Evolutionary conservation across 164 flowering plant species (phyloP), one percentile per base, ranked within the genome.

Genomic region (Tetrastigma voinierianum): DNA sequence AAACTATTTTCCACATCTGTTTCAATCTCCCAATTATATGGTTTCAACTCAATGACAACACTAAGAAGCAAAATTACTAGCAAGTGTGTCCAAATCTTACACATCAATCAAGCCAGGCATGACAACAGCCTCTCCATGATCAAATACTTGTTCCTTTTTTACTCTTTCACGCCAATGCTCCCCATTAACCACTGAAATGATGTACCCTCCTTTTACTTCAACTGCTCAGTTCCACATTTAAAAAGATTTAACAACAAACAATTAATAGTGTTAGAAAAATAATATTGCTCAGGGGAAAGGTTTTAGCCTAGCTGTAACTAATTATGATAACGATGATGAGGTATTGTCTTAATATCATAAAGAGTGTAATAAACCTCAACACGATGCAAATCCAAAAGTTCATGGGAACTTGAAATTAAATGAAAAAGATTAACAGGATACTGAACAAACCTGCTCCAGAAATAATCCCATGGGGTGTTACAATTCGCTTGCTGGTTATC

Each of bases 41-140:
- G 17, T n/a, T 4, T 19, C 23, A 44, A 54, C 40, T 20, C 20
- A 19, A 20, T 19, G 32, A 53, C 55, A 46, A 13, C 18, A 14
- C 1, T 24, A 17, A 5, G 52, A 59, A 40, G 51, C 21, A 15
- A 19, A 47, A 32, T 32, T 32, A 32, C 55, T 13, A 47, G 18
- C 6, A 57, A 25, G 62, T 52, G 45, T 6, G 24, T 66, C 23
- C 15, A 59, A 10, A 40, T 74, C 98, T 87, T 86, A 96, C 99
- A 93, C 96, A 70, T 96, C 99, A 69, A 96, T 78, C 74, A 96
- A 77, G 63, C 99, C 99, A 53, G 99, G 99, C 97, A 93, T 93
- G 74, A 96, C 78, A 67, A 93, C 96, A 62, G 99, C 95, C 51
- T 90, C 91, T 47, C 95, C 96, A 72, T 85, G 93, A 75, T 96